Evolutionary conservation across 495 filamentous ascomycete genomes (phyloP), one percentile per base, ranked within the genome.

Genomic region (Aspergillus homomorphus): DNA sequence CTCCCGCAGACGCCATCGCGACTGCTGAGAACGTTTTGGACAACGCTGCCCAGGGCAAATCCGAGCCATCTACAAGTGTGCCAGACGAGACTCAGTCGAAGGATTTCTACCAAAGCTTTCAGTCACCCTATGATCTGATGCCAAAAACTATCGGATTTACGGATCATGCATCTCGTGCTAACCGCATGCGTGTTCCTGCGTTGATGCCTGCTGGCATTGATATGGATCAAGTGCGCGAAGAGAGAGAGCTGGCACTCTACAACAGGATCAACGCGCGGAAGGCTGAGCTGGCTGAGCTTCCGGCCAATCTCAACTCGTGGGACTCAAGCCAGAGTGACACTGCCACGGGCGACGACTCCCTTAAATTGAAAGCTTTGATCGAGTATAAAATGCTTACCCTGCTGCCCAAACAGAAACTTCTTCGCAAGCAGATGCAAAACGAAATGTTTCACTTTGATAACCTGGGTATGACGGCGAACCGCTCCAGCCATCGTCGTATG

Each of bases 401-500:
- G 0, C 83, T 96, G 54, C 85, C 85, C 0, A 96, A 94, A 73
- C 94, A 98, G 67, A 85, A 90, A 46, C 82, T 83, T 12, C 73
- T 97, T 65, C 86, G 95, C 58, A 89, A 95, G 64, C 87, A 87
- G 62, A 87, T 98, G 64, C 88, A 89, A 44, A 84, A 87, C 33
- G 87, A 93, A 62, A 93, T 96, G 86, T 85, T 96, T 68, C 87
- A 94, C 62, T 92, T 91, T 54, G 90, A 96, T 62, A 96, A 96
- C 64, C 83, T 98, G 12, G 91, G 91, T 41, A 95, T 96, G 86
- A 96, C 91, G 14, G 89, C 91, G 0, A 98, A 98, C 64, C 86
- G 94, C 16, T 82, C 89, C 24, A 81, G 84, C 63, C 96, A 96
- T 67, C 88, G 94, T 22, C 87, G 93, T 20, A 91, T 93, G 79